Conservation (phyloP, 2,329 filamentous ascomycete species). For the Scedosporium minutisporum region DNA sequence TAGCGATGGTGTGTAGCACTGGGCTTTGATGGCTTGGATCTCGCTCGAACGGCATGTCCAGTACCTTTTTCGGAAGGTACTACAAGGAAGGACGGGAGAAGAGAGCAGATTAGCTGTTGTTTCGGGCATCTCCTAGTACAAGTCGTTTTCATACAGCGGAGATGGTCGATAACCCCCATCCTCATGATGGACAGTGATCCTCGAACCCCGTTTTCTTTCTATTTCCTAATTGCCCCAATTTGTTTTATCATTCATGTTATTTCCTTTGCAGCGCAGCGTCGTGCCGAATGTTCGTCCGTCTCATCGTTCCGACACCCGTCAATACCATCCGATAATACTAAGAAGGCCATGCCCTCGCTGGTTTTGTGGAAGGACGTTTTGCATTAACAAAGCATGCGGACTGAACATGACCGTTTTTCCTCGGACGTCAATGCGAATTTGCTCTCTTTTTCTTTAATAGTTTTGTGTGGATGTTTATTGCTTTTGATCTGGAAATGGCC, state of each 20-base stretch:
- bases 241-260: background rate
- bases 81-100: background rate
- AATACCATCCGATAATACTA: no score
- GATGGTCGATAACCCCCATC: no score
- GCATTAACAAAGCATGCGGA: no score
- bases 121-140: no score
- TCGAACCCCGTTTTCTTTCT: background rate
- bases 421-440: no score
- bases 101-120: background rate
- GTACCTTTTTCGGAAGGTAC: background rate
- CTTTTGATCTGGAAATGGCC: no score
- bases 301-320: background rate
- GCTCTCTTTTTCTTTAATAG: no score
- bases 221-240: background rate
- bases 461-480: no score
- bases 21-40: background rate
- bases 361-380: no score
- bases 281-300: background rate
- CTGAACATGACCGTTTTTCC: no score
- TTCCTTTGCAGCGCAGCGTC: background rate
- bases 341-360: no score
- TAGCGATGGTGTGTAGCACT: background rate
- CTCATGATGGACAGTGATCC: background rate
- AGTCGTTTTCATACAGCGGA: no score
- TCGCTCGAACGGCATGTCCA: slow-evolving; percentile 6